Conservation (phyloP, 1,139 yeast genomes). For the Yamadazyma dendronema region DNA sequence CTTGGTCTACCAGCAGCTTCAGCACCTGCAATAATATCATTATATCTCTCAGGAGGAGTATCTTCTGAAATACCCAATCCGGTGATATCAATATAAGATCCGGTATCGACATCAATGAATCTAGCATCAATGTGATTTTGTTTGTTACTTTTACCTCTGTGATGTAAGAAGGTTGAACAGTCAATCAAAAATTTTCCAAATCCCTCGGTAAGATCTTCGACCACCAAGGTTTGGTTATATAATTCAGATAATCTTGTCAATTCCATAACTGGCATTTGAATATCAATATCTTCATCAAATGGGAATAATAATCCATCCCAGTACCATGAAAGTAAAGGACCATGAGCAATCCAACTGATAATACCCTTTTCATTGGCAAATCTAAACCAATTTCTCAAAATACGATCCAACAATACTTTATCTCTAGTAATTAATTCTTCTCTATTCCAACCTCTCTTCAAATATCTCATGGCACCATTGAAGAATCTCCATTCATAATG, state of each 20-base stretch:
- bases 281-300: slow-evolving; percentile 38
- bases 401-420: slow-evolving; percentile 27
- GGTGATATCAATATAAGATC: slow-evolving; percentile 70
- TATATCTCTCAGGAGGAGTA: slow-evolving; percentile 33
- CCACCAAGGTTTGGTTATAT: slow-evolving; percentile 37
- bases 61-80: slow-evolving; percentile 45
- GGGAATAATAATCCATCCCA: slow-evolving; percentile 40
- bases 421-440: slow-evolving; percentile 24
- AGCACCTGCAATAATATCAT: slow-evolving; percentile 9
- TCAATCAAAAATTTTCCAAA: slow-evolving; percentile 43
- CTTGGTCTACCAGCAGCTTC: slow-evolving; percentile 14
- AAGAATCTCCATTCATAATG: slow-evolving; percentile 47
- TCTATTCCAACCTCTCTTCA: slow-evolving; percentile 28
- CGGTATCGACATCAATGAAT: slow-evolving; percentile 74
- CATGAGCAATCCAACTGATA: slow-evolving; percentile 43
- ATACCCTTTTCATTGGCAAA: slow-evolving; percentile 32
- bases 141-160: slow-evolving; percentile 33
- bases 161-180: slow-evolving; percentile 35
- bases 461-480: slow-evolving; percentile 38
- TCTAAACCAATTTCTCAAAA: slow-evolving; percentile 33
- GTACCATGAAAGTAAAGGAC: slow-evolving; percentile 41
- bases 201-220: slow-evolving; percentile 27
- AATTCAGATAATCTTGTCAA: slow-evolving; percentile 26
- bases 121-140: slow-evolving; percentile 77
- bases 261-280: slow-evolving; percentile 35